Conservation (phyloP, 805 yeast genomes). For the Yarrowia sp. region DNA sequence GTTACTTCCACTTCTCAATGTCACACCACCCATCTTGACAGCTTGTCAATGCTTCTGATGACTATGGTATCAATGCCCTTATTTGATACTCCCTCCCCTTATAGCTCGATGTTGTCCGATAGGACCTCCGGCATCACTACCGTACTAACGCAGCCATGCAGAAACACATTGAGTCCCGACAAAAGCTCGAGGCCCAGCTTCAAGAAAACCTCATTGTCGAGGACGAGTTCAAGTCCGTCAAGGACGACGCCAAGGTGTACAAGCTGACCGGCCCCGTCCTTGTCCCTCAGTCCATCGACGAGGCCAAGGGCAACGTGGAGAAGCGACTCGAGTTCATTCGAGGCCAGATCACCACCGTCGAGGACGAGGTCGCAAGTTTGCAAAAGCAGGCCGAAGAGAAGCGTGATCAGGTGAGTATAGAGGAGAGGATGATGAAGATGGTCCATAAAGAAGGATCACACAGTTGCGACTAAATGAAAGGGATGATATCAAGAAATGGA, state of each 20-base stretch:
- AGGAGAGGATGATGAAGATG: no score
- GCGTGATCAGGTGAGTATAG: conserved; percentile 57
- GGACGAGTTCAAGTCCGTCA: conserved; percentile 71
- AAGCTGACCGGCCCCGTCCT: conserved; percentile 92
- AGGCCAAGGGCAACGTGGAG: conserved; percentile 82
- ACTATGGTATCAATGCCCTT: no score
- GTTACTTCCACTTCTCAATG: no score
- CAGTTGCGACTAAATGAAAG: no score
- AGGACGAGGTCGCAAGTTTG: conserved; percentile 64
- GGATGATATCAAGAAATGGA: background rate
- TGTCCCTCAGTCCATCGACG: conserved; percentile 83
- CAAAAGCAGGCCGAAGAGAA: conserved; percentile 65
- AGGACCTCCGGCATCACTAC: background rate
- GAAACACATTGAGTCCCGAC: conserved; percentile 73
- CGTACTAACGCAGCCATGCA: conserved; percentile 46
- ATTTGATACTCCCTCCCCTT: no score
- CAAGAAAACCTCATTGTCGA: conserved; percentile 93
- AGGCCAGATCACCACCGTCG: conserved; percentile 79
- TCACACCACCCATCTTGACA: no score
- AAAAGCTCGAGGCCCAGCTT: conserved; percentile 87
- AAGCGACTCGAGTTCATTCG: conserved; percentile 90
- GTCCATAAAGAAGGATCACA: no score
- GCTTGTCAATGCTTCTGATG: no score
- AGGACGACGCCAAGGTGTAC: conserved; percentile 76
- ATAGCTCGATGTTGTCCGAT: background rate